These are phyloP conservation scores for Mayamaea pseudoterrestris DNA, from an alignment of 108 stramenopile genomes.

Conservation along the genomic window DNA sequence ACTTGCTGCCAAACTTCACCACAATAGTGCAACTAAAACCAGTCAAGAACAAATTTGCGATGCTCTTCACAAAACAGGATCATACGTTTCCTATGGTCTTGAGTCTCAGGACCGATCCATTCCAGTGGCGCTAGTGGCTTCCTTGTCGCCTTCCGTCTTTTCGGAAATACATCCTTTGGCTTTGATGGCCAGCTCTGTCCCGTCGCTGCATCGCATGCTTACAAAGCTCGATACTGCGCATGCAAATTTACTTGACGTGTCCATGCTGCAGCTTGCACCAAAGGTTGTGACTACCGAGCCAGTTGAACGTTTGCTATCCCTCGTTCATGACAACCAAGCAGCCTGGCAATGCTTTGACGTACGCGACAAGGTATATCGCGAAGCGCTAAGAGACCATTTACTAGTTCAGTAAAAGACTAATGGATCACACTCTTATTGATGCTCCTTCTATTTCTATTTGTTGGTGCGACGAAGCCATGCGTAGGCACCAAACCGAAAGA, in stretches of 20 bases:
- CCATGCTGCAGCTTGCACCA: background rate
- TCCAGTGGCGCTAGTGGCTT: slow-evolving; percentile 35
- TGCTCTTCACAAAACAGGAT: slow-evolving; percentile 7
- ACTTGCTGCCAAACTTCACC: slow-evolving; percentile 3
- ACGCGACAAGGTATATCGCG: background rate
- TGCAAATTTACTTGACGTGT: background rate
- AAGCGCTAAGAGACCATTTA: background rate
- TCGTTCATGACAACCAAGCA: background rate
- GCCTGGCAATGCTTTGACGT: background rate
- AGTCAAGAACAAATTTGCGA: background rate
- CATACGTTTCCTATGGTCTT: slow-evolving; percentile 17
- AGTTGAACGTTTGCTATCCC: background rate
- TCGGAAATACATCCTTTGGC: background rate
- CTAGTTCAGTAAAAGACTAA: background rate
- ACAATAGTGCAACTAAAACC: no score
- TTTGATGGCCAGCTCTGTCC: background rate
- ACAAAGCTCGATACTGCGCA: background rate
- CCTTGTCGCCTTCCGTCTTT: slow-evolving; percentile 45
- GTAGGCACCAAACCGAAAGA: slow-evolving; percentile 30
- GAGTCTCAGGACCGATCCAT: slow-evolving; percentile 24
- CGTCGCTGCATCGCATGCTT: background rate
- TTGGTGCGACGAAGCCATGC: slow-evolving; percentile 16
- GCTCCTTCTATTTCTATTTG: background rate
- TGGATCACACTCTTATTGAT: background rate
- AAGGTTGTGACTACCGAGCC: background rate